Evolutionary conservation across 2,329 filamentous ascomycete genomes (phyloP), one percentile per base, ranked within the genome.

Genomic region (Plectosphaerella sp.): DNA sequence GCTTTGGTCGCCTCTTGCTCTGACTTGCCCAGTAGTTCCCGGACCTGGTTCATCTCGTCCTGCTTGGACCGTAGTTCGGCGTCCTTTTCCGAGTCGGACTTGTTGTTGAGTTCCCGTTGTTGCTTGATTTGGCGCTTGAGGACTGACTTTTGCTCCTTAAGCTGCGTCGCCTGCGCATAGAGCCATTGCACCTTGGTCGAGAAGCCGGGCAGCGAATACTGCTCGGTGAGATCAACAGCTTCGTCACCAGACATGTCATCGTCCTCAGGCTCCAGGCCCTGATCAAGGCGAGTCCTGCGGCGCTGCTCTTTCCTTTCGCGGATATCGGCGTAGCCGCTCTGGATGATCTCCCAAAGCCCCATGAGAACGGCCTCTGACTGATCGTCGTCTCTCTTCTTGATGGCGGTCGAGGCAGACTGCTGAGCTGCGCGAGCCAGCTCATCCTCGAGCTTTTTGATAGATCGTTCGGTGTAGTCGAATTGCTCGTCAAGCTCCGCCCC

Each of bases 51-150:
- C 7, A 88, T 64, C 58, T 86, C 79, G 15, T 79, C 76, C 50
- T 77, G 73, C 60, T 82, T 84, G 47, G 74, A 67, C 22, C 78
- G 73, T n/a, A 89, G 67, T 56, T 88, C 81, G 41, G 79, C 78
- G 59, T 88, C 86, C 62, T 86, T 83, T 55, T 86, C 79, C 18
- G 82, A 77, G 58, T 96, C 91, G 1, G 90, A 91, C 64, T 92
- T 92, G 72, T 80, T 91, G 71, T 96, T 96, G 52, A 97, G 80
- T 64, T 96, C 91, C 53, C 92, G 88, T 70, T 97, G 93, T 66
- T 97, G 92, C 72, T 96, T 93, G 62, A 97, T 93, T 67, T 97
- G 92, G 43, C 91, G 84, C 62, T 93, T 88, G 9, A 97, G 78
- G 20, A 96, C 92, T 47, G 84, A 83, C 66, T 96, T 95, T 65